phyloP scores from a whole-genome alignment of 2,329 filamentous ascomycete genomes.

The Saccharata proteae region DNA sequence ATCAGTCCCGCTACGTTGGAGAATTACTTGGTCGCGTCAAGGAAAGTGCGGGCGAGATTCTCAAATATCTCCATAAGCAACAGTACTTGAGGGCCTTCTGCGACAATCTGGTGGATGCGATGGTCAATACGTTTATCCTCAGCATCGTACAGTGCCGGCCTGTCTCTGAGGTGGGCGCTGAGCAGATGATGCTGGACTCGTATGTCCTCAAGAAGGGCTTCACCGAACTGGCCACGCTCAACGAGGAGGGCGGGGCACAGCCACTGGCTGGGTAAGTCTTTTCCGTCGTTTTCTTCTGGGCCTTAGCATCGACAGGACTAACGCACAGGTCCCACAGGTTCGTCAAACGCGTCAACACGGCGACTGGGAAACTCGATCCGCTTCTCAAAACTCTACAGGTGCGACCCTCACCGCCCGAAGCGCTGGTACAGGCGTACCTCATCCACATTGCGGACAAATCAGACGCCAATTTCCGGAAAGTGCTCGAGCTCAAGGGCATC shows the following conservation, averaged over 20 bases:
- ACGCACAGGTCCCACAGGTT: slow-evolving; percentile 45
- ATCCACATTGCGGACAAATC: slow-evolving; percentile 93
- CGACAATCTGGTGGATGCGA: slow-evolving; percentile 84
- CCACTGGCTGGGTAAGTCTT: slow-evolving; percentile 34
- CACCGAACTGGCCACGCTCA: slow-evolving; percentile 54
- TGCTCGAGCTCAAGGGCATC: slow-evolving; percentile 90
- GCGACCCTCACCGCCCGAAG: slow-evolving; percentile 78
- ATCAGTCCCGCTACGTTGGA: slow-evolving; percentile 84
- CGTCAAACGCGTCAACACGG: slow-evolving; percentile 72
- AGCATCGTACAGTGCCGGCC: slow-evolving; percentile 84
- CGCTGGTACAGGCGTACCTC: slow-evolving; percentile 89
- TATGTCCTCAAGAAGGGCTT: slow-evolving; percentile 79
- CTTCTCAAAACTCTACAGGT: slow-evolving; percentile 96
- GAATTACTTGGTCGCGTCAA: slow-evolving; percentile 68
- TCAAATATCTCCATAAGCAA: slow-evolving; percentile 70
- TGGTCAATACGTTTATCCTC: slow-evolving; percentile 66
- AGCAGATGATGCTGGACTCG: slow-evolving; percentile 95
- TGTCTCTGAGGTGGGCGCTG: slow-evolving; percentile 84
- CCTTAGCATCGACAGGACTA: no score
- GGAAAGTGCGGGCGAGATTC: slow-evolving; percentile 57
- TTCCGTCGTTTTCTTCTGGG: slow-evolving; percentile 11
- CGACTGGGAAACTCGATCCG: slow-evolving; percentile 78
- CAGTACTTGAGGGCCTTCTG: slow-evolving; percentile 92
- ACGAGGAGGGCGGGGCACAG: slow-evolving; percentile 43
- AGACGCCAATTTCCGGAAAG: slow-evolving; percentile 90